These are phyloP conservation scores for Cordyceps militaris DNA, from an alignment of 2,329 filamentous ascomycete species.

Conservation along the genomic window DNA sequence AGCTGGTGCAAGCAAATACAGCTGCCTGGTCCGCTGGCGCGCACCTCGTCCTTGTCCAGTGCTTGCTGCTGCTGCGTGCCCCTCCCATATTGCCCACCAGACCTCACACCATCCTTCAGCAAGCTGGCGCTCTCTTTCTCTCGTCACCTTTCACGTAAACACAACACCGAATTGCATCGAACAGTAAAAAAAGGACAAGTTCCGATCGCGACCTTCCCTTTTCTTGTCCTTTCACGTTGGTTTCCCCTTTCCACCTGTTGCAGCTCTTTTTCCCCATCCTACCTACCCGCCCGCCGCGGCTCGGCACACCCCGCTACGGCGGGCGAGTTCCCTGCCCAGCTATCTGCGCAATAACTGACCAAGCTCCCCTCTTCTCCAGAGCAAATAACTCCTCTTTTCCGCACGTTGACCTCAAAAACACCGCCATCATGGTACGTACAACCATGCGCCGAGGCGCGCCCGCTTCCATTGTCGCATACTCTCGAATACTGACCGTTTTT, in stretches of 20 bases:
- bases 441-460: constrained; percentile 1
- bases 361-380: constrained; percentile 11
- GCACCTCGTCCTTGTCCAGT: neutral
- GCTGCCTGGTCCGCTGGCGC: neutral
- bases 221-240: neutral
- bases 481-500: neutral
- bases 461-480: neutral
- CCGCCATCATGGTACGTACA: constrained; percentile 11
- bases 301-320: constrained; percentile 7
- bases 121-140: neutral
- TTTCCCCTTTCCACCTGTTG: neutral
- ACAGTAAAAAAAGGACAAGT: neutral
- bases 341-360: constrained; percentile 10
- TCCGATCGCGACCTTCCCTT: neutral
- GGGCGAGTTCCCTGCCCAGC: neutral
- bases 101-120: constrained; percentile 1
- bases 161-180: neutral
- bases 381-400: constrained; percentile 1
- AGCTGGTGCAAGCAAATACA: neutral
- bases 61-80: neutral
- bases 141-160: neutral
- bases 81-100: constrained; percentile 7
- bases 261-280: neutral
- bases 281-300: neutral
- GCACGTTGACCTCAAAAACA: constrained; percentile 2